These are phyloP conservation scores for Solanum hybrid DNA, from an alignment of 305 asterid species.

Conservation along the genomic window DNA sequence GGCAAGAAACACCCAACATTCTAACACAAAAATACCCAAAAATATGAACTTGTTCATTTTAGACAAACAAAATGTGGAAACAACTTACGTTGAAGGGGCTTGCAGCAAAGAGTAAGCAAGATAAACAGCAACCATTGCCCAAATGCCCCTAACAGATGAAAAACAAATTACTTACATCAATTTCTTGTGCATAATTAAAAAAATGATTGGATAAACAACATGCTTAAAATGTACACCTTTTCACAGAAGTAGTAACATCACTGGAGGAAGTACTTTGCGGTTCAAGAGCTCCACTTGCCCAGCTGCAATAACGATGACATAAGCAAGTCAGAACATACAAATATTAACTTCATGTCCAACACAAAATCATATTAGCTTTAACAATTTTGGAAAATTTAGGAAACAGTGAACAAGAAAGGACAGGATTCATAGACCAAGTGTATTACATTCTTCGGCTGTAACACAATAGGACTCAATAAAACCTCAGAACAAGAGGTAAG, in stretches of 20 bases:
- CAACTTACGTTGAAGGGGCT: slow-evolving; percentile 94
- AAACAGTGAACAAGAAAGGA: not conserved
- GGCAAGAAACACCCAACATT: not conserved
- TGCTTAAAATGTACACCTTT: slow-evolving; percentile 43
- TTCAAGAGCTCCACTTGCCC: slow-evolving; percentile 96
- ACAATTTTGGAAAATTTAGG: not conserved
- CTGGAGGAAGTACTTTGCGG: slow-evolving; percentile 52
- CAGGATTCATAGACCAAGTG: not conserved
- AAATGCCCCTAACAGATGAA: slow-evolving; percentile 63
- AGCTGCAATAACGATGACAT: slow-evolving; percentile 28
- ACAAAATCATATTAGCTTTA: not conserved
- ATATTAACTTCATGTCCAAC: not conserved
- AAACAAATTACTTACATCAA: slow-evolving; percentile 3
- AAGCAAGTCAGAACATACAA: not conserved
- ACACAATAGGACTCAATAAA: not conserved
- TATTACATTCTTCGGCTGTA: not conserved
- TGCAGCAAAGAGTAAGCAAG: slow-evolving; percentile 94
- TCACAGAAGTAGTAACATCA: slow-evolving; percentile 60
- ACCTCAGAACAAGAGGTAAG: not conserved
- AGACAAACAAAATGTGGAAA: not conserved
- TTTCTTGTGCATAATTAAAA: not conserved
- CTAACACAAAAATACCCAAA: not conserved
- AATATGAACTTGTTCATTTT: not conserved
- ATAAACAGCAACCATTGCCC: slow-evolving; percentile 92
- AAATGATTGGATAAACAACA: slow-evolving; percentile 4